Evolutionary conservation across 345 rosid species (phyloP).

Genomic region (Cardamine resedifolia): DNA sequence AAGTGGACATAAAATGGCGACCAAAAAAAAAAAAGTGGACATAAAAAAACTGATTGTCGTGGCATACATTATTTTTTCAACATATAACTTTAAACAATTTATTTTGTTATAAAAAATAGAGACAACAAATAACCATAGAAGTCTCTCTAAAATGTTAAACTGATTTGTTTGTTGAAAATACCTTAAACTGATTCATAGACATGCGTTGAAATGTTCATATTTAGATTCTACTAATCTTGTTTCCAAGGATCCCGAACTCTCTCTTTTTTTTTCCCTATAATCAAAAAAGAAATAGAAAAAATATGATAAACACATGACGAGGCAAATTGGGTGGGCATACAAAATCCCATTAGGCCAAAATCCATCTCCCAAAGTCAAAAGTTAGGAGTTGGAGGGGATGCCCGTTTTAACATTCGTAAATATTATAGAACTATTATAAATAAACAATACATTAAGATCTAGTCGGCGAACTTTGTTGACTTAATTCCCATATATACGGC

Average conservation of each 20-base stretch:
- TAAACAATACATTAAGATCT: not conserved
- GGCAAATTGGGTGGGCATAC: conserved; percentile 2
- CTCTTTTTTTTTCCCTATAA: not conserved
- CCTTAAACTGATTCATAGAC: not conserved
- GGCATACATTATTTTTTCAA: not conserved
- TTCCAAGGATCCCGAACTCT: not conserved
- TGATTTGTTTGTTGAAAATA: not conserved
- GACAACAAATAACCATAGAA: too few relatives aligned
- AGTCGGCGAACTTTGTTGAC: conserved; percentile 32
- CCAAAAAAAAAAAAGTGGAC: too few relatives aligned
- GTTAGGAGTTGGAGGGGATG: not conserved
- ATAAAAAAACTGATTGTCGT: too few relatives aligned
- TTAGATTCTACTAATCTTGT: not conserved
- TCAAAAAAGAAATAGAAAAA: not conserved
- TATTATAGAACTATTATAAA: not conserved
- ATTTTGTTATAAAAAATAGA: too few relatives aligned
- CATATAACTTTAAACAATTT: too few relatives aligned
- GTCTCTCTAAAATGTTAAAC: not conserved
- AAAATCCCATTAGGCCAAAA: not conserved
- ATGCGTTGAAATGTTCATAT: not conserved
- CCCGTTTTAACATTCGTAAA: not conserved
- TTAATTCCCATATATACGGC: not conserved
- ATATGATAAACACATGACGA: not conserved
- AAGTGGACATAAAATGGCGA: not conserved
- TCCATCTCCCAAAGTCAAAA: conserved; percentile 17